These are phyloP conservation scores for Phytophthora syringae DNA, from an alignment of 352 stramenopile species.

Conservation along the genomic window DNA sequence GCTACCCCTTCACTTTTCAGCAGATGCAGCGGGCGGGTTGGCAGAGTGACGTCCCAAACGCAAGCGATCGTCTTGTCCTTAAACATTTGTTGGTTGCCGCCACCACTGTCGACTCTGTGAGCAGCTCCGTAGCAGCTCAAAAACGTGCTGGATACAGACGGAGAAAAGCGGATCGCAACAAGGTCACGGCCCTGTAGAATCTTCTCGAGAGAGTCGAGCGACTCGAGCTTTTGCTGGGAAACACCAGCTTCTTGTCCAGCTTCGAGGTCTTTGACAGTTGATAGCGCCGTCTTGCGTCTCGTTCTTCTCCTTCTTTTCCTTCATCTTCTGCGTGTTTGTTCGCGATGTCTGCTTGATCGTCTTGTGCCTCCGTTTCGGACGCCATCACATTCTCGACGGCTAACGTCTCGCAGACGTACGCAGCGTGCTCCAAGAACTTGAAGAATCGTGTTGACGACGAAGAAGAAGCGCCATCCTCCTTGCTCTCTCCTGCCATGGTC, in stretches of 20 bases:
- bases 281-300: slow-evolving; percentile 13
- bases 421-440: slow-evolving; percentile 63
- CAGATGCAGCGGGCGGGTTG: slow-evolving; percentile 46
- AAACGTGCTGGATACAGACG: slow-evolving; percentile 54
- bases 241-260: slow-evolving; percentile 39
- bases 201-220: slow-evolving; percentile 26
- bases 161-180: slow-evolving; percentile 53
- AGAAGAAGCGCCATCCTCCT: slow-evolving; percentile 13
- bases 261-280: slow-evolving; percentile 47
- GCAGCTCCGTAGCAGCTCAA: slow-evolving; percentile 47
- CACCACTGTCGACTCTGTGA: neutral
- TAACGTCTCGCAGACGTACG: slow-evolving; percentile 64
- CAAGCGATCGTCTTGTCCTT: slow-evolving; percentile 60
- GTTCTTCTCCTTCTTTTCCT: slow-evolving; percentile 9
- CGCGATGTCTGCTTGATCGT: slow-evolving; percentile 14
- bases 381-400: slow-evolving; percentile 59
- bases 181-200: slow-evolving; percentile 43
- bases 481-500: slow-evolving; percentile 11
- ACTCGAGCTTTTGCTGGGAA: slow-evolving; percentile 27
- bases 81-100: slow-evolving; percentile 18
- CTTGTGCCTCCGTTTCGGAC: slow-evolving; percentile 10
- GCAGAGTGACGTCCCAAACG: slow-evolving; percentile 73
- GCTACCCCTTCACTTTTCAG: slow-evolving; percentile 57
- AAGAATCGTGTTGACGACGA: slow-evolving; percentile 62
- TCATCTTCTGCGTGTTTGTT: slow-evolving; percentile 25